A percentile compares a stretch with the other conserved stretches of the same genome.
Conservation (phyloP, 352 stramenopile species). For the Elongisporangium prolatum region DNA sequence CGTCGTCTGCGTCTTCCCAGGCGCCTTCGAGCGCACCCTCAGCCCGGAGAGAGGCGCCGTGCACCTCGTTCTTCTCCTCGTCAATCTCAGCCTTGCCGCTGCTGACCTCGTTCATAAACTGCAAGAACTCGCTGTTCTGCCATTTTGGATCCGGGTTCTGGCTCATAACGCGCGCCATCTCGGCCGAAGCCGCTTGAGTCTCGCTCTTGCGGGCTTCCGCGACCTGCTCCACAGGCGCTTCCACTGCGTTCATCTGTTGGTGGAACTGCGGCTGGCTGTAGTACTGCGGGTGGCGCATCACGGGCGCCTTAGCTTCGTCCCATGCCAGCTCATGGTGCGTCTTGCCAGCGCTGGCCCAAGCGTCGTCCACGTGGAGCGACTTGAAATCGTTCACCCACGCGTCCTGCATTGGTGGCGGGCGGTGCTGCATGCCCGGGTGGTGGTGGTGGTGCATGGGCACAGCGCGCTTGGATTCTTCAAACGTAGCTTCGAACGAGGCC, state of each 20-base stretch:
- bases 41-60: conserved; percentile 22
- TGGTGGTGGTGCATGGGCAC: conserved; percentile 41
- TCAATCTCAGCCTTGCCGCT: conserved; percentile 69
- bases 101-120: conserved; percentile 84
- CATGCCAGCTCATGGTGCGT: conserved; percentile 60
- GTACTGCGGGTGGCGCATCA: conserved; percentile 22
- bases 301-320: conserved; percentile 46
- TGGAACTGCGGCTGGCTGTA: conserved; percentile 26
- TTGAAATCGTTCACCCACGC: conserved; percentile 71
- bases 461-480: conserved; percentile 33
- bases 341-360: conserved; percentile 55
- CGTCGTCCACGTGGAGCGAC: conserved; percentile 47
- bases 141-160: conserved; percentile 77
- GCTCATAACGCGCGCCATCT: conserved; percentile 75
- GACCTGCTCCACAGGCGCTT: conserved; percentile 17
- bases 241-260: conserved; percentile 13
- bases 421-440: conserved; percentile 15
- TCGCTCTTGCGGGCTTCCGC: conserved; percentile 23
- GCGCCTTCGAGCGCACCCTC: conserved; percentile 61
- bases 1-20: conserved; percentile 44
- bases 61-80: conserved; percentile 73
- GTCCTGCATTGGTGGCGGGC: conserved; percentile 29
- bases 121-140: conserved; percentile 83
- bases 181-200: conserved; percentile 46
- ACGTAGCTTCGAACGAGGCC: conserved; percentile 57